Conservation (phyloP, 305 asterid species). For the Solanum aculeatissimum region DNA sequence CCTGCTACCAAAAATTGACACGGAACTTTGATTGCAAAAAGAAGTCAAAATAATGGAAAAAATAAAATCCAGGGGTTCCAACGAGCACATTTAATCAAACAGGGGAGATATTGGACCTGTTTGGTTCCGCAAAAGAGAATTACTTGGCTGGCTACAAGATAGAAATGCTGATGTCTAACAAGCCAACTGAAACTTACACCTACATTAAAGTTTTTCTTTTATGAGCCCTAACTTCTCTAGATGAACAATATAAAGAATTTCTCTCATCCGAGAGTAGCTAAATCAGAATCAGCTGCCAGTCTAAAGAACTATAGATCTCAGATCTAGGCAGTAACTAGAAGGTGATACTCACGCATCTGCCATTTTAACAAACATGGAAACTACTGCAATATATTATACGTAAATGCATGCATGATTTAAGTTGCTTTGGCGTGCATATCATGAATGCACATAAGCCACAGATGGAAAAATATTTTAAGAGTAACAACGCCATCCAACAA, state of each 20-base stretch:
- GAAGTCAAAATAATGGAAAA: neutral
- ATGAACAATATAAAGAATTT: neutral
- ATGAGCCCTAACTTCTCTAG: neutral
- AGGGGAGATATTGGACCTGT: neutral
- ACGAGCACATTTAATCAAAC: neutral
- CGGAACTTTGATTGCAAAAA: neutral
- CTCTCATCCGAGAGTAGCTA: neutral
- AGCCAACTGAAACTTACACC: neutral
- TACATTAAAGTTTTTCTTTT: neutral
- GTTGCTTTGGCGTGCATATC: neutral
- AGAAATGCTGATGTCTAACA: neutral
- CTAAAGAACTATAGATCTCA: neutral
- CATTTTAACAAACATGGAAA: neutral
- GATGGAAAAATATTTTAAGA: neutral
- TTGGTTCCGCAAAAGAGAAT: neutral
- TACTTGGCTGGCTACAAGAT: neutral
- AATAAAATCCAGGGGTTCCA: neutral
- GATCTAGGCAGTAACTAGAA: neutral
- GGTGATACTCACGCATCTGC: neutral
- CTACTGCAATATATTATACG: neutral
- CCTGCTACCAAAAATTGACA: neutral
- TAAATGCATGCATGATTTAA: neutral
- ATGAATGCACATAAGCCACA: neutral
- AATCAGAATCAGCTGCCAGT: neutral
- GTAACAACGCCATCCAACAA: neutral